Evolutionary conservation across 768 basidiomycete genomes (phyloP).

Genomic region (Dentipellis fragilis): DNA sequence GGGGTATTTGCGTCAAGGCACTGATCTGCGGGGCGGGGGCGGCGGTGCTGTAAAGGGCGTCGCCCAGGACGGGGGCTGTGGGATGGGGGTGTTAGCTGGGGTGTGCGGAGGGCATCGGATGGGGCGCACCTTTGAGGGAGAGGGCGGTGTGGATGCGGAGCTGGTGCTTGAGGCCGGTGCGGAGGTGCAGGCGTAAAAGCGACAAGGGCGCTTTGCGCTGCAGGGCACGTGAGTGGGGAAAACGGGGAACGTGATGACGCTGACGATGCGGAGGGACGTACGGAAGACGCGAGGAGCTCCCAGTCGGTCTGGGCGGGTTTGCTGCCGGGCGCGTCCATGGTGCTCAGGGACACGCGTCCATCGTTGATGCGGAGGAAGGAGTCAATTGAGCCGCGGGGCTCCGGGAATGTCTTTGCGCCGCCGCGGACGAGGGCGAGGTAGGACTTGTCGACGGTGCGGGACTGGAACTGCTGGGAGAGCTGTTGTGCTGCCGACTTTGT

Average conservation of each 20-base stretch:
- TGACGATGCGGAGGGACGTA: slow-evolving; percentile 1
- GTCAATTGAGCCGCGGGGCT: slow-evolving; percentile 1
- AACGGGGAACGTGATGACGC: background rate
- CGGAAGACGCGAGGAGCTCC: slow-evolving; percentile 13
- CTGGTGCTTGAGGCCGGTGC: slow-evolving; percentile 14
- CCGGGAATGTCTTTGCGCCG: background rate
- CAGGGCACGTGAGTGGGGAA: background rate
- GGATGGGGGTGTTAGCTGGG: background rate
- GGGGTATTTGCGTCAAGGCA: background rate
- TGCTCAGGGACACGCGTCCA: slow-evolving; percentile 6
- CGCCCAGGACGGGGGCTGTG: slow-evolving; percentile 12
- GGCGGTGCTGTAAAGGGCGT: slow-evolving; percentile 5
- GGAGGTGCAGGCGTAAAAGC: slow-evolving; percentile 8
- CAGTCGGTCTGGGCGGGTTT: slow-evolving; percentile 8
- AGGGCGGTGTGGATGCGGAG: slow-evolving; percentile 12
- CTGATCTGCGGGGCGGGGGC: background rate
- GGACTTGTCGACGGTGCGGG: slow-evolving; percentile 4
- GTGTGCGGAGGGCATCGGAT: background rate
- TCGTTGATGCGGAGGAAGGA: slow-evolving; percentile 1
- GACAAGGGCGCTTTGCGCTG: slow-evolving; percentile 3
- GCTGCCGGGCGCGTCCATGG: background rate
- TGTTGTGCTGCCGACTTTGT: slow-evolving; percentile 7
- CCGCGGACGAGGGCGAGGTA: slow-evolving; percentile 12
- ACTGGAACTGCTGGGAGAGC: slow-evolving; percentile 11
- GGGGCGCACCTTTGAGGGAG: slow-evolving; percentile 3